Evolutionary conservation across 192 early-diverging fungal genomes (phyloP).

Genomic region (Geranomyces variabilis): DNA sequence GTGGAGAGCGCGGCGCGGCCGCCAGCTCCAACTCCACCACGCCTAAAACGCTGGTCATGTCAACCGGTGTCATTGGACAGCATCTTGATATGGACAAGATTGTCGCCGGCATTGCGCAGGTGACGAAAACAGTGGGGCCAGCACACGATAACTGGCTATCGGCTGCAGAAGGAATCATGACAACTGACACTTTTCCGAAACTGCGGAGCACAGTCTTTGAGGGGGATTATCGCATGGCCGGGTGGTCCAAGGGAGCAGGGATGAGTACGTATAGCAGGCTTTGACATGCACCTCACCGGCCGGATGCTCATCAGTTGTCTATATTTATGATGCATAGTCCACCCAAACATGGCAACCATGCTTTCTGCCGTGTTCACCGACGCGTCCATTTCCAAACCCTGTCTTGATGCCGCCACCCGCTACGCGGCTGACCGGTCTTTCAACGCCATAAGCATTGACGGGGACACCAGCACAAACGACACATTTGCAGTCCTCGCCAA

Average conservation of each 20-base stretch:
- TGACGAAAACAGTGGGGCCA: conserved; percentile 43
- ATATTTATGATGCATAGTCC: conserved; percentile 52
- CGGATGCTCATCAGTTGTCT: too few relatives aligned
- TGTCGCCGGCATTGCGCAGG: conserved; percentile 59
- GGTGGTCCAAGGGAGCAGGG: conserved; percentile 95
- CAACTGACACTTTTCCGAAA: conserved; percentile 98
- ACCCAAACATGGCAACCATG: conserved; percentile 98
- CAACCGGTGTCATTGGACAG: conserved; percentile 97
- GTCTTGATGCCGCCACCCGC: conserved; percentile 72
- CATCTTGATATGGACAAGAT: conserved; percentile 84
- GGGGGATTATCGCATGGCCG: conserved; percentile 77
- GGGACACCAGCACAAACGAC: conserved; percentile 97
- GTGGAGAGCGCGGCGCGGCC: background rate
- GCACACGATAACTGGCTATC: conserved; percentile 77
- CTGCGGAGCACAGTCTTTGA: conserved; percentile 54
- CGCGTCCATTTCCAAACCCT: conserved; percentile 61
- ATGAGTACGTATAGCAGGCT: conserved; percentile 67
- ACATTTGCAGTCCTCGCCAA: conserved; percentile 90
- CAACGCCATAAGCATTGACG: conserved; percentile 94
- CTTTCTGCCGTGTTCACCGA: conserved; percentile 89
- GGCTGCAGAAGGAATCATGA: conserved; percentile 90
- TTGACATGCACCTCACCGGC: background rate
- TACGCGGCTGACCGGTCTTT: conserved; percentile 89
- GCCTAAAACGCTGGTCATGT: conserved; percentile 84
- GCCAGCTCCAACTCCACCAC: background rate